These are phyloP conservation scores for Anthracocystis setariae DNA, from an alignment of 1,284 basidiomycete species.

Conservation along the genomic window DNA sequence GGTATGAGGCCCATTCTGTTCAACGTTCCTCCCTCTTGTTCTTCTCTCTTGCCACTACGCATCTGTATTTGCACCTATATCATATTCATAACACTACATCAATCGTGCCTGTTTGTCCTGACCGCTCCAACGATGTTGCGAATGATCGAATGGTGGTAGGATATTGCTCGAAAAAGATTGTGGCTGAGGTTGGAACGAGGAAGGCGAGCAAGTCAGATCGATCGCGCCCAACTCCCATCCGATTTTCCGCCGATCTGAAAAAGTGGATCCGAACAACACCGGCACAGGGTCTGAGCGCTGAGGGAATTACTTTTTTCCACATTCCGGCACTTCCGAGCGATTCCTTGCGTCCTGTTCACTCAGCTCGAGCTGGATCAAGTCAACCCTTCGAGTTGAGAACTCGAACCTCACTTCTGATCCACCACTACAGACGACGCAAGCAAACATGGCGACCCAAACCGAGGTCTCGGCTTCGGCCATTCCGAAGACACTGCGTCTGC, in stretches of 20 bases:
- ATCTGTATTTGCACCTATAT: neutral
- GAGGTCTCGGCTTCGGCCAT: constrained; percentile 4
- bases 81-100: neutral
- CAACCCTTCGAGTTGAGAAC: neutral
- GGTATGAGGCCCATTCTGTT: too few relatives aligned
- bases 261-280: neutral
- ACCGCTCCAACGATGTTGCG: too few relatives aligned
- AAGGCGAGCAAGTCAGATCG: neutral
- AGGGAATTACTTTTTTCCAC: constrained; percentile 24
- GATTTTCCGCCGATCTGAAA: neutral
- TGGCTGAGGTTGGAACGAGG: too few relatives aligned
- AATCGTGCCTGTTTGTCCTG: too few relatives aligned
- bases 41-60: neutral
- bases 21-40: too few relatives aligned
- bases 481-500: constrained; percentile 20
- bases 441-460: constrained; percentile 6
- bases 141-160: too few relatives aligned
- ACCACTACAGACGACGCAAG: neutral
- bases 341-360: too few relatives aligned
- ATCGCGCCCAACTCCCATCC: constrained; percentile 4
- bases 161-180: too few relatives aligned
- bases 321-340: neutral
- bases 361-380: neutral
- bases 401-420: neutral
- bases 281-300: neutral